These are phyloP conservation scores for Corynascus novoguineensis DNA, from an alignment of 495 filamentous ascomycete genomes.

Conservation along the genomic window DNA sequence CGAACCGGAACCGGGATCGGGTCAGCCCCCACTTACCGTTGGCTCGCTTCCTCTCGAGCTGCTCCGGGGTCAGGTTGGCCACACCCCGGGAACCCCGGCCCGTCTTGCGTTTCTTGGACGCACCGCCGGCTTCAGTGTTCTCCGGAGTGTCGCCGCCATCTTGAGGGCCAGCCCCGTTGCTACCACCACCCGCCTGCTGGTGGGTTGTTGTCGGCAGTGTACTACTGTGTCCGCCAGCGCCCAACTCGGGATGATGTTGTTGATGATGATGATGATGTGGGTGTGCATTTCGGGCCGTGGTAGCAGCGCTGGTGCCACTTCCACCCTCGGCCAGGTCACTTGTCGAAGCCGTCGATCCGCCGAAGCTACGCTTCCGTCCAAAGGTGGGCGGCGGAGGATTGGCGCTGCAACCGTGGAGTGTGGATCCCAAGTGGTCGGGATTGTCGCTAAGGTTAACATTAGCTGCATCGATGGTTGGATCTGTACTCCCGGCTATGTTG, in stretches of 20 bases:
- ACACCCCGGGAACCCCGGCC: slow-evolving; percentile 51
- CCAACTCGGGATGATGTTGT: background rate
- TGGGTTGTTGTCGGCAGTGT: background rate
- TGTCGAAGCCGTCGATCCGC: background rate
- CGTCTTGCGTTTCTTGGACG: slow-evolving; percentile 34
- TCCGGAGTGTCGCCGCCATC: slow-evolving; percentile 1
- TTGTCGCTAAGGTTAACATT: background rate
- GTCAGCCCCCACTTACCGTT: slow-evolving; percentile 46
- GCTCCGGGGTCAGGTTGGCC: slow-evolving; percentile 63
- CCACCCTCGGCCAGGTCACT: background rate
- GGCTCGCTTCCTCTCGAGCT: slow-evolving; percentile 70
- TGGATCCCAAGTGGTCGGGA: background rate
- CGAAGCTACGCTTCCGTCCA: background rate
- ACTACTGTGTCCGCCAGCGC: background rate
- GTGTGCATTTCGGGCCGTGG: background rate
- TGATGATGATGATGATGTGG: too few species aligned
- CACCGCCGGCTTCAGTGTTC: too few species aligned
- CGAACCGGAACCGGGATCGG: background rate
- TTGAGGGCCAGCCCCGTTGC: background rate
- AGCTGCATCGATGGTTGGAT: background rate
- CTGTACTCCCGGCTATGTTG: background rate
- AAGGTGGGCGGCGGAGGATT: background rate
- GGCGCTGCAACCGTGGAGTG: background rate
- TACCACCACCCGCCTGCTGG: background rate
- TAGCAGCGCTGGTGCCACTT: background rate